Evolutionary conservation across 176 grass and related monocot genomes (phyloP).

Genomic region (Areca catechu): DNA sequence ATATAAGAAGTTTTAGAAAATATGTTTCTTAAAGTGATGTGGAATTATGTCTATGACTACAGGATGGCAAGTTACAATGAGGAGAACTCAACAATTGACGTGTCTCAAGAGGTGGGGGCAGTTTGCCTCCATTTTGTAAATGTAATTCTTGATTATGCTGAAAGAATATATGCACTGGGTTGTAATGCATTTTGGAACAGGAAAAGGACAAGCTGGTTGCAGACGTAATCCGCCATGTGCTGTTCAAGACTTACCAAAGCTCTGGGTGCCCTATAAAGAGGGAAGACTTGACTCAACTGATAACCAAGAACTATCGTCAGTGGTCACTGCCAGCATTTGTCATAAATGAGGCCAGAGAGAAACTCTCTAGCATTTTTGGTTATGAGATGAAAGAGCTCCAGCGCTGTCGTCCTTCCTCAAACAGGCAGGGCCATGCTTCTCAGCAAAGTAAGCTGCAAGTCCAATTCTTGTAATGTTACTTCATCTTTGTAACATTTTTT

Average conservation of each 20-base stretch:
- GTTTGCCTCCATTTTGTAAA: neutral
- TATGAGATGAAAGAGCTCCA: constrained; percentile 87
- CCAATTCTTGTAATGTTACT: neutral
- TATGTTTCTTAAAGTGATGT: too few relatives aligned
- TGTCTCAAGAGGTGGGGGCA: constrained; percentile 51
- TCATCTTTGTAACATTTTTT: too few relatives aligned
- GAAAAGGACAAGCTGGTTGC: constrained; percentile 92
- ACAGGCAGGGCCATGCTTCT: constrained; percentile 32
- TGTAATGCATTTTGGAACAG: constrained; percentile 26
- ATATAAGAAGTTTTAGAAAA: too few relatives aligned
- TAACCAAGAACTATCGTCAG: constrained; percentile 87
- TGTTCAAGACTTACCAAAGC: constrained; percentile 75
- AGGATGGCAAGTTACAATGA: constrained; percentile 45
- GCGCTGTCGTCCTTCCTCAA: constrained; percentile 47
- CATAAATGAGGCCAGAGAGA: constrained; percentile 69
- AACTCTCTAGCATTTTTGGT: constrained; percentile 59
- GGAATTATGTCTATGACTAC: neutral
- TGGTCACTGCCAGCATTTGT: constrained; percentile 50
- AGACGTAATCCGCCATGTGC: constrained; percentile 69
- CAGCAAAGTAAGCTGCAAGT: constrained; percentile 31
- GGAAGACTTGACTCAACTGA: constrained; percentile 69
- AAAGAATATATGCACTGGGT: neutral
- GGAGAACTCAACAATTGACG: constrained; percentile 48
- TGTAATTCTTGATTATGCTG: neutral
- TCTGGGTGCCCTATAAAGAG: constrained; percentile 73